phyloP scores from a whole-genome alignment of 2,329 filamentous ascomycete species.

The Mollisiaceae sp. region DNA sequence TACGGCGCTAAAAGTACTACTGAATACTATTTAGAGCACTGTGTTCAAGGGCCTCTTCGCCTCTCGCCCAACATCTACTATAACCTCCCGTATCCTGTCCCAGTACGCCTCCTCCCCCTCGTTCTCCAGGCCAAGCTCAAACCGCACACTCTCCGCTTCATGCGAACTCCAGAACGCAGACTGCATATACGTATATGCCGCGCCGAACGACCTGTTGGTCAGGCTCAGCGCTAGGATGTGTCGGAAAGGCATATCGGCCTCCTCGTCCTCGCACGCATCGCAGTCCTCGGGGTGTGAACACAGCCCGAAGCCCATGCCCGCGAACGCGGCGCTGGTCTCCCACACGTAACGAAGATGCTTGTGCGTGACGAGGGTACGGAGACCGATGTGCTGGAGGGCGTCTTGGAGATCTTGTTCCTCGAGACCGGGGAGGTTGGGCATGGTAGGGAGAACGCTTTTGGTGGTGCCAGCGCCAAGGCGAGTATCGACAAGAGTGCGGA shows the following conservation, averaged over 20 bases:
- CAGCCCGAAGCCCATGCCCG: neutral
- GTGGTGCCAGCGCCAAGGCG: neutral
- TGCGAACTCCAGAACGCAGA: neutral
- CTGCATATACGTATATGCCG: neutral
- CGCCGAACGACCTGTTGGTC: neutral
- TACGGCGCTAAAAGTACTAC: too few species aligned
- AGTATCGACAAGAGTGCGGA: neutral
- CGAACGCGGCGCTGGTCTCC: neutral
- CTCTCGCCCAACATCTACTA: neutral
- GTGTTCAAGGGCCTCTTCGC: neutral
- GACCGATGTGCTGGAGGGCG: slow-evolving; percentile 1
- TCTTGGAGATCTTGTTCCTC: neutral
- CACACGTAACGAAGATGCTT: neutral
- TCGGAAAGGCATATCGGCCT: neutral
- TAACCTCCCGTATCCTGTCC: slow-evolving; percentile 1
- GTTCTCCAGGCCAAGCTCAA: slow-evolving; percentile 3
- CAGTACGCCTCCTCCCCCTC: neutral
- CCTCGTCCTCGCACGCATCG: neutral
- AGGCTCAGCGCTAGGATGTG: slow-evolving; percentile 1
- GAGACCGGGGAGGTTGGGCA: slow-evolving; percentile 1
- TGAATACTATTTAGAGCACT: too few species aligned
- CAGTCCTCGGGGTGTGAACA: neutral
- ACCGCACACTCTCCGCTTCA: slow-evolving; percentile 4
- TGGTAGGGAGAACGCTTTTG: neutral
- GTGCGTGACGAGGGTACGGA: neutral